Percentiles rank a stretch among this genome's conserved stretches.
Evolutionary conservation across 2,329 filamentous ascomycete genomes (phyloP).

Genomic region (Epicoccum nigrum): DNA sequence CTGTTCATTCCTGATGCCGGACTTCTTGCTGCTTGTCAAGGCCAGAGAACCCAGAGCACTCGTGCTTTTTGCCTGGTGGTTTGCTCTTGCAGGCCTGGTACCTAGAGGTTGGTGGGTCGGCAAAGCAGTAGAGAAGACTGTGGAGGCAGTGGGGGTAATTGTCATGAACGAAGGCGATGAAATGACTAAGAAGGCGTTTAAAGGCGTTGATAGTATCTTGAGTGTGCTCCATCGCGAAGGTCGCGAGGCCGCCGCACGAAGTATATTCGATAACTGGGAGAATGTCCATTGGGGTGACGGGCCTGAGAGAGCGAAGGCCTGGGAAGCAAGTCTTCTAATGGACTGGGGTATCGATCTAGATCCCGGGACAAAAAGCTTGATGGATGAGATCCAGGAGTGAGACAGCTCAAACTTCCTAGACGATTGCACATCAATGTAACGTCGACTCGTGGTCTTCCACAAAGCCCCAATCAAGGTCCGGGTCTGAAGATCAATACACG

Average conservation of each 20-base stretch:
- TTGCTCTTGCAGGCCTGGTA: constrained; percentile 30
- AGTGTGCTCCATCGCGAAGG: constrained; percentile 19
- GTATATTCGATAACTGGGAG: constrained; percentile 36
- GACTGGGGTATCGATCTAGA: neutral
- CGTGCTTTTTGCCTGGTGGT: constrained; percentile 39
- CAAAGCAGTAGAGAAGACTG: constrained; percentile 17
- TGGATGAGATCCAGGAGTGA: neutral
- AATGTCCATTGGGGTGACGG: constrained; percentile 38
- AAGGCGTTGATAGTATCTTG: constrained; percentile 29
- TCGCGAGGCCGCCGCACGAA: constrained; percentile 30
- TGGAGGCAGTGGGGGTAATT: constrained; percentile 30
- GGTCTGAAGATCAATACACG: neutral
- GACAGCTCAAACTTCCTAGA: too few species aligned
- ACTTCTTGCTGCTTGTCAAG: constrained; percentile 34
- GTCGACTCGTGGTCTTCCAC: too few species aligned
- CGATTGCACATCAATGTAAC: too few species aligned
- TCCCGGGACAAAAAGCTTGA: neutral
- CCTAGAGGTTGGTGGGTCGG: constrained; percentile 37
- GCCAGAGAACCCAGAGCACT: constrained; percentile 33
- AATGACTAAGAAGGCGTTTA: constrained; percentile 23
- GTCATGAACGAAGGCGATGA: constrained; percentile 20
- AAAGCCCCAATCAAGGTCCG: too few species aligned
- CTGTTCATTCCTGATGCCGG: constrained; percentile 39
- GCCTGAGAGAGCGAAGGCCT: constrained; percentile 24
- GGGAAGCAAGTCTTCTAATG: constrained; percentile 21